Evolutionary conservation across 2,329 filamentous ascomycete genomes (phyloP), one percentile per base, ranked within the genome.

Genomic region (Coniochaeta sp.): DNA sequence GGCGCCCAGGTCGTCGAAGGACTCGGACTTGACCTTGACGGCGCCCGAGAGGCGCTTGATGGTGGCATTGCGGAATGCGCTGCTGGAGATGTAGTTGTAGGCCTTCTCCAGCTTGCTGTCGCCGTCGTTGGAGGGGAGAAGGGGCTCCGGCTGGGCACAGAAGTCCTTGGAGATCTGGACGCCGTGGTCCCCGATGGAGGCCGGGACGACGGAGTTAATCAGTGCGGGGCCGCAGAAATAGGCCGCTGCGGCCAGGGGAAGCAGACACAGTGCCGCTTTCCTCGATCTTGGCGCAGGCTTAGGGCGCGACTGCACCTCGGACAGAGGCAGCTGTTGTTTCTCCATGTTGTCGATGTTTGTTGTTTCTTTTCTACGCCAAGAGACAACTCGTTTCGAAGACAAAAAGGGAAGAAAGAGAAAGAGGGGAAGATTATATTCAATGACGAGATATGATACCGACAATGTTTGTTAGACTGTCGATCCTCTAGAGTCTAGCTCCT

Each of bases 1-100:
- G 0, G 67, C 64, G 4, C 76, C 77, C 55, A 83, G 67, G 55
- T 82, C 73, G 48, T 67, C 65, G 38, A 64, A 64, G 26, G 63
- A 64, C 38, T 63, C 58, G 14, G 65, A 63, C 20, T 64, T 64
- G 48, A 68, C 56, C 42, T 59, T 56, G n/a, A 69, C 62, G 6
- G 65, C 59, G 24, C 60, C 62, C 0, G 64, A 58, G 9, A 66
- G 60, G 6, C 65, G 61, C 13, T 51, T 51, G 22, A 65, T 57
- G 16, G 55, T 61, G 16, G 54, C 55, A 24, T 61, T 59, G 26
- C 58, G 50, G 51, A 66, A 67, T 0, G 47, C 49, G 22, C 38
- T 35, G 40, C 48, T 57, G 14, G 38, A 40, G 38, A 65, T 52
- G 32, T 54, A 56, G n/a, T 60, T 53, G 47, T 57, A 60, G 6